Conservation (phyloP, 768 basidiomycete species). For the Mycena latifolia region DNA sequence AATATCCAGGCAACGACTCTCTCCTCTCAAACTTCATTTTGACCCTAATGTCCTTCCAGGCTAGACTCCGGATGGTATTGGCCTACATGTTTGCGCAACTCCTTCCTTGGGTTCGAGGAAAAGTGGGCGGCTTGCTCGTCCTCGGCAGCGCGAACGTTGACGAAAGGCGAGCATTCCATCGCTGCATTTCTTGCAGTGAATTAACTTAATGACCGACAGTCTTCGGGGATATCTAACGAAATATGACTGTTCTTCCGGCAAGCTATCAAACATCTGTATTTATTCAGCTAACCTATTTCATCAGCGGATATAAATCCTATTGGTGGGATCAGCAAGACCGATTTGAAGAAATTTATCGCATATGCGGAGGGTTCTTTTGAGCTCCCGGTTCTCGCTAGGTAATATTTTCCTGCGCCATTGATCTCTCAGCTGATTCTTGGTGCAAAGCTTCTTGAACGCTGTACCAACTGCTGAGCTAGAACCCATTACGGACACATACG, state of each 20-base stretch:
- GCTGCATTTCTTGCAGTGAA: neutral
- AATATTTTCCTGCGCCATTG: constrained; percentile 26
- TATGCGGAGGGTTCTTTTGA: constrained; percentile 85
- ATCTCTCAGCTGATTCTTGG: neutral
- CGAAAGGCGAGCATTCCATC: constrained; percentile 73
- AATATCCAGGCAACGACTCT: constrained; percentile 83
- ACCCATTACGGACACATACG: constrained; percentile 93
- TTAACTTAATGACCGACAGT: constrained; percentile 52
- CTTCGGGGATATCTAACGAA: constrained; percentile 97
- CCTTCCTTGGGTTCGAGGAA: constrained; percentile 91
- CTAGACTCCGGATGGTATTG: constrained; percentile 93
- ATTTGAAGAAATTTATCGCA: constrained; percentile 94
- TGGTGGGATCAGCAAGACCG: constrained; percentile 97
- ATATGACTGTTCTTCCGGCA: constrained; percentile 95
- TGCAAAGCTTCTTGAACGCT: constrained; percentile 86
- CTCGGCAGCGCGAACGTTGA: constrained; percentile 99
- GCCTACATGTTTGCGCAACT: constrained; percentile 96
- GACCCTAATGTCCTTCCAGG: constrained; percentile 56
- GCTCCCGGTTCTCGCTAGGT: constrained; percentile 87
- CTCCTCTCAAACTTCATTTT: neutral
- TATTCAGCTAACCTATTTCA: neutral
- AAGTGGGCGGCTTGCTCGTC: constrained; percentile 88
- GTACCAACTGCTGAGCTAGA: constrained; percentile 97
- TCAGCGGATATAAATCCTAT: constrained; percentile 98
- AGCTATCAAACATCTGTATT: constrained; percentile 20